phyloP scores from a whole-genome alignment of 1,139 yeast genomes.

The Taphrina flavorubra region DNA sequence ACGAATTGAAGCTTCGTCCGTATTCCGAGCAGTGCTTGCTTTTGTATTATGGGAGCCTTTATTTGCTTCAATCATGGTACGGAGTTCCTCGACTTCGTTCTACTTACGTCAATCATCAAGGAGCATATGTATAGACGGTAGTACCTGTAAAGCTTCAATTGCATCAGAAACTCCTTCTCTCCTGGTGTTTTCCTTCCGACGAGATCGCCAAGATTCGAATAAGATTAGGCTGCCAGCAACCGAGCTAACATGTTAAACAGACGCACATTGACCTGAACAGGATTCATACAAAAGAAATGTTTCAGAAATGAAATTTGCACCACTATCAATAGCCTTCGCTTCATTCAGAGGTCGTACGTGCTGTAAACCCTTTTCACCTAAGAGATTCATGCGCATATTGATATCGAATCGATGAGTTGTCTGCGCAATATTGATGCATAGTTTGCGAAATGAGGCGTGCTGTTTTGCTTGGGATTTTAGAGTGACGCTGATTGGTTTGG shows the following conservation, averaged over 20 bases:
- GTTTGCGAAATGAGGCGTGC: slow-evolving; percentile 65
- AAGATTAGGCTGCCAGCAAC: slow-evolving; percentile 83
- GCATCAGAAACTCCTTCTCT: slow-evolving; percentile 41
- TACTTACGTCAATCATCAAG: background rate
- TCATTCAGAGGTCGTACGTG: slow-evolving; percentile 81
- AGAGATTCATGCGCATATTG: slow-evolving; percentile 64
- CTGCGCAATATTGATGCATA: slow-evolving; percentile 78
- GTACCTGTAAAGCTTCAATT: slow-evolving; percentile 32
- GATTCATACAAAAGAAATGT: slow-evolving; percentile 63
- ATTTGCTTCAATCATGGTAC: background rate
- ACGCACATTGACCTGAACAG: background rate
- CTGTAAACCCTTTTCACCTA: slow-evolving; percentile 56
- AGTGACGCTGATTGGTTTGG: slow-evolving; percentile 79
- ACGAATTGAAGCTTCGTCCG: background rate
- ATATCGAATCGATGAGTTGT: slow-evolving; percentile 71
- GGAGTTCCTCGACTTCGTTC: slow-evolving; percentile 33
- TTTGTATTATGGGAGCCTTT: background rate
- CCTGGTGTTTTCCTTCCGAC: slow-evolving; percentile 60
- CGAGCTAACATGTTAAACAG: slow-evolving; percentile 45
- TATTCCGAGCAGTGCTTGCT: background rate
- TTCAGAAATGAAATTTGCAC: slow-evolving; percentile 81
- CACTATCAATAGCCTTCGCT: slow-evolving; percentile 79
- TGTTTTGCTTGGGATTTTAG: slow-evolving; percentile 79
- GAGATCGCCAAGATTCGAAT: slow-evolving; percentile 71
- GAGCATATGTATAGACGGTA: background rate